Evolutionary conservation across 1,139 yeast genomes (phyloP), one percentile per base, ranked within the genome.

Genomic region (Suhomyces ambrosiae): DNA sequence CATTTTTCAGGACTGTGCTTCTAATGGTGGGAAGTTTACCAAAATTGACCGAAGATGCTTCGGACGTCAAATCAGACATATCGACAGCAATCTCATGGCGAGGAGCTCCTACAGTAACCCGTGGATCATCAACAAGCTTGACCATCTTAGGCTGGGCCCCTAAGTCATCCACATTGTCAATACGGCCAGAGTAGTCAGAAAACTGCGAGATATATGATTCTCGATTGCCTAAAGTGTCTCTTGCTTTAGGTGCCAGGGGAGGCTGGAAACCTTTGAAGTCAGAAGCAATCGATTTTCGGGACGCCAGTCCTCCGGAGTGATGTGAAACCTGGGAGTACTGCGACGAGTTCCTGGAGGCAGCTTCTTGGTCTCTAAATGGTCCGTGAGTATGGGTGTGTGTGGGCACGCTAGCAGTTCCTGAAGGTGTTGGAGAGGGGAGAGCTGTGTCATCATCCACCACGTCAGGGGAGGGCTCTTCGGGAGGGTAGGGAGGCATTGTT

Each of bases 111-210:
- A 10, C 13, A 2, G 18, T 14, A 4, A 17, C 24, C 16, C 23
- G 30, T 13, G 19, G 28, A 5, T 30, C 30, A 12, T 27, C 38
- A 7, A 46, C 45, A 8, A 41, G 37, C 30, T 42, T 46, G 23
- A 48, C 47, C 7, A 35, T 16, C 11, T 23, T 32, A 8, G 48
- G 45, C 17, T 37, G 40, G 4, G 44, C 45, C 1, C 53, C 54
- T 37, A 47, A 19, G 27, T 48, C 53, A 27, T 50, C 54, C 1
- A 50, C 52, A 26, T 41, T 40, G 16, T 46, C 46, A 22, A 48
- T 49, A 25, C 45, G 42, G 3, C 58, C 69, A 4, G 68, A 62
- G 39, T 63, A 63, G 33, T 57, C 63, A 10, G 68, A 63, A 23
- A 54, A 46, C 27, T 49, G 50, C 9, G 67, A 61, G 43, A 60